phyloP scores from a whole-genome alignment of 2,329 filamentous ascomycete species.

The Lecanicillium sp. region DNA sequence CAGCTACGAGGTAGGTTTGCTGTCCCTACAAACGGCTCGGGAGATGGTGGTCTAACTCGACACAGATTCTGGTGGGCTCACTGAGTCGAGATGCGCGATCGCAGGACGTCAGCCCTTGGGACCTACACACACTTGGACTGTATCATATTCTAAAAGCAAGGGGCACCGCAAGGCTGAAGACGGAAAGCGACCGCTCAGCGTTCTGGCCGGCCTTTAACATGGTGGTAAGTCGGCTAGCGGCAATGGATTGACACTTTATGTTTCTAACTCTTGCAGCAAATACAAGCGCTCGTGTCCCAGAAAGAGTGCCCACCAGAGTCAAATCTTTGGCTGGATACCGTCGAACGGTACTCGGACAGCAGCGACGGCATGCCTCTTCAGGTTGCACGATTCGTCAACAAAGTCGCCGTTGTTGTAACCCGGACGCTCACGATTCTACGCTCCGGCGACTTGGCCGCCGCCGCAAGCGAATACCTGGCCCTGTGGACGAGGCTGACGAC shows the following conservation, averaged over 20 bases:
- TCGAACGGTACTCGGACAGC: slow-evolving; percentile 16
- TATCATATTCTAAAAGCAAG: slow-evolving; percentile 28
- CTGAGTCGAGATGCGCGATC: slow-evolving; percentile 12
- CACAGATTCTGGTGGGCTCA: slow-evolving; percentile 29
- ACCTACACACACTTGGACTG: slow-evolving; percentile 27
- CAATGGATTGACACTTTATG: no score
- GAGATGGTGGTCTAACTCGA: slow-evolving; percentile 8
- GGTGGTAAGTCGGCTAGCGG: slow-evolving; percentile 20
- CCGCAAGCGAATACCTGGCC: slow-evolving; percentile 18
- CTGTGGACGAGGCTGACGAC: slow-evolving; percentile 17
- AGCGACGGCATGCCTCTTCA: slow-evolving; percentile 20
- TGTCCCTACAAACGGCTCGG: not conserved
- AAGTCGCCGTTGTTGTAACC: no score
- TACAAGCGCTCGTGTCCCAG: slow-evolving; percentile 24
- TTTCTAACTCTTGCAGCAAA: slow-evolving; percentile 21
- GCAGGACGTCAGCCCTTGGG: slow-evolving; percentile 24
- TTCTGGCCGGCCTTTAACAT: slow-evolving; percentile 33
- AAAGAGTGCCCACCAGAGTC: slow-evolving; percentile 27
- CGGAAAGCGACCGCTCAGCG: slow-evolving; percentile 17
- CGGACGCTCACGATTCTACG: slow-evolving; percentile 9
- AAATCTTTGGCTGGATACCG: slow-evolving; percentile 24
- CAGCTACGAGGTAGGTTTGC: slow-evolving; percentile 31
- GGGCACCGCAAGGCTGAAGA: slow-evolving; percentile 19
- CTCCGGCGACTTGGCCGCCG: slow-evolving; percentile 18
- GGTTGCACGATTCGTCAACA: slow-evolving; percentile 18